These are phyloP conservation scores for Cucurbita moschata DNA, from an alignment of 306 rosid genomes.

Conservation along the genomic window DNA sequence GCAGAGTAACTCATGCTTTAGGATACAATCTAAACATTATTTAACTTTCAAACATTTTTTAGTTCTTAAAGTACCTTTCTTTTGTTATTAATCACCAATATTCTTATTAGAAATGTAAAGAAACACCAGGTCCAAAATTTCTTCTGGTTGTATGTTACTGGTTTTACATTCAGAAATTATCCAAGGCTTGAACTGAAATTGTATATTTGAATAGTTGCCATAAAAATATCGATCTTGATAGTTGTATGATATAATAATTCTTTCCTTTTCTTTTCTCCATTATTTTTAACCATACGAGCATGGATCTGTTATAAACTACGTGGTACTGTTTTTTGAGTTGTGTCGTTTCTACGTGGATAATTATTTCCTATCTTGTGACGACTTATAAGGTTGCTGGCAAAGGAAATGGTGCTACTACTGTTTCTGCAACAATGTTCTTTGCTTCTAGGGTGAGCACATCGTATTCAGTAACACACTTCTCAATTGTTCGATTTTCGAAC, in stretches of 20 bases:
- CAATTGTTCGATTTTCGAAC: background rate
- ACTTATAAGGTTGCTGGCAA: conserved; percentile 51
- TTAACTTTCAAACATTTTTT: background rate
- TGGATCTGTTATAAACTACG: background rate
- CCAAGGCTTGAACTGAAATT: background rate
- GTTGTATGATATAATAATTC: background rate
- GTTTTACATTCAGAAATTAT: background rate
- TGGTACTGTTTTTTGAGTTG: conserved; percentile 1
- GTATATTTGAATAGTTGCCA: background rate
- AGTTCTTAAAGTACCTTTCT: background rate
- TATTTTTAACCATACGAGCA: background rate
- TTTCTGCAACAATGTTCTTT: conserved; percentile 80
- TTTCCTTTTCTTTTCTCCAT: background rate
- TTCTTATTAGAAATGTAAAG: background rate
- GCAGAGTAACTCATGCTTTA: background rate
- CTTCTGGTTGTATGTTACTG: background rate
- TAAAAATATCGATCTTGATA: background rate
- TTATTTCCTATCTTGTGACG: background rate
- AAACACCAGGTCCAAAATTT: background rate
- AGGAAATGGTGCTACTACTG: conserved; percentile 88
- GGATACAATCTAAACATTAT: background rate
- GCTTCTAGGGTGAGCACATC: conserved; percentile 48
- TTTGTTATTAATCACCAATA: background rate
- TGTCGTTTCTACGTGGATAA: conserved; percentile 3
- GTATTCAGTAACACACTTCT: background rate